Evolutionary conservation across 768 basidiomycete genomes (phyloP), one percentile per base, ranked within the genome.

Genomic region (Russula vinacea): DNA sequence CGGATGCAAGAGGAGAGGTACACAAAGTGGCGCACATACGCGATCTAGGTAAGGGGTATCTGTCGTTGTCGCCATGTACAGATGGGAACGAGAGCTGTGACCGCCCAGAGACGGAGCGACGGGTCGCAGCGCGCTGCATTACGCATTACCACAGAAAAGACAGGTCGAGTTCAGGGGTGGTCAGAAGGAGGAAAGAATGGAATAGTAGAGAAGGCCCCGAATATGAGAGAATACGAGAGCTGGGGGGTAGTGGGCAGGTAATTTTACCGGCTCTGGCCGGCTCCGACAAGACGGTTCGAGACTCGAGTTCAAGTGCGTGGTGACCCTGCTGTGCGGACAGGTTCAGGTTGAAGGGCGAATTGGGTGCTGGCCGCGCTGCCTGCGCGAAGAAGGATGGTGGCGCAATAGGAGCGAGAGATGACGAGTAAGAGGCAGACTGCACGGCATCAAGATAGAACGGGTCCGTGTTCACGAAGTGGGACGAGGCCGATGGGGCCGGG

Each of bases 371-470:
- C 19, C 66, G 62, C 2, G 49, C 65, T 8, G 60, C 51, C 17
- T 69, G 68, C 4, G 62, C 62, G 33, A 69, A 69, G 56, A 64
- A 67, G 19, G 66, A 63, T 5, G 68, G 53, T 13, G 68, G 53
- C 14, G 67, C n/a, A n/a, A n/a, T n/a, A n/a, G n/a, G n/a, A n/a
- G n/a, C 19, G 29, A 24, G 2, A 14, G 40, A 44, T 11, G 54
- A 24, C 9, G 45, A 37, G 5, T 29, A 29, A 35, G 55, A 26
- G 9, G 62, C 39, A 7, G 76, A 62, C 65, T 80, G 80, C n/a
- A 73, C 69, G 26, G 76, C 76, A 24, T 81, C 78, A 62, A 80
- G 67, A 68, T 79, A 81, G 70, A 81, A 81, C n/a, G 80, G 81
- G 66, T 82, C 81, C 13, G 80, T 78, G 56, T 79, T 76, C 1